These are phyloP conservation scores for Medicago ruthenica DNA, from an alignment of 306 rosid genomes.

Conservation along the genomic window DNA sequence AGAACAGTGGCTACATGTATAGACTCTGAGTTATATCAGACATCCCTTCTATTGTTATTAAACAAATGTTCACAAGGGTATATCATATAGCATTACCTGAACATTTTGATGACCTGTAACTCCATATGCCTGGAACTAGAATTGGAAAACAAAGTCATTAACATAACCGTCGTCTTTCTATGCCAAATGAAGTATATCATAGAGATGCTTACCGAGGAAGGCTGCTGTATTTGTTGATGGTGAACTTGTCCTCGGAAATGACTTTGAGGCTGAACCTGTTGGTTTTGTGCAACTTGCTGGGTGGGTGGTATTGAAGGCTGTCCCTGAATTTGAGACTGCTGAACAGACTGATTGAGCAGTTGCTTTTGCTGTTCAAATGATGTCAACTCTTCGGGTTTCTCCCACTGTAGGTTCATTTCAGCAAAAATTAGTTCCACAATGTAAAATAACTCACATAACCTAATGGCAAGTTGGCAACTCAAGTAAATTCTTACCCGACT, in stretches of 20 bases:
- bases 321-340: conserved; percentile 62
- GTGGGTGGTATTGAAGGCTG: conserved; percentile 58
- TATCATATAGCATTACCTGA: conserved; percentile 57
- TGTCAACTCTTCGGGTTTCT: conserved; percentile 84
- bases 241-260: conserved; percentile 64
- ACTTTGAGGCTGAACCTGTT: conserved; percentile 63
- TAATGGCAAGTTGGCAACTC: conserved; percentile 38
- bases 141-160: conserved; percentile 42
- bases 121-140: conserved; percentile 71
- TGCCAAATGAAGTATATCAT: conserved; percentile 20
- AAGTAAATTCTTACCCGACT: conserved; percentile 70
- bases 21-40: neutral
- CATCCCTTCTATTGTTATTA: neutral
- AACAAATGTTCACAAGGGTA: conserved; percentile 8
- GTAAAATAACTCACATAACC: conserved; percentile 24
- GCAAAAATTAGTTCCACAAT: conserved; percentile 39
- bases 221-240: conserved; percentile 68
- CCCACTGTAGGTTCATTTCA: conserved; percentile 72
- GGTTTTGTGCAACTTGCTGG: conserved; percentile 66
- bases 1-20: conserved; percentile 19
- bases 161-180: conserved; percentile 35
- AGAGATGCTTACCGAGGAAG: conserved; percentile 55
- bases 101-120: conserved; percentile 62
- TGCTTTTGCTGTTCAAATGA: conserved; percentile 65
- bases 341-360: conserved; percentile 66